Conservation (phyloP, 176 grass and related monocot species). For the Oryza rufipogon region DNA sequence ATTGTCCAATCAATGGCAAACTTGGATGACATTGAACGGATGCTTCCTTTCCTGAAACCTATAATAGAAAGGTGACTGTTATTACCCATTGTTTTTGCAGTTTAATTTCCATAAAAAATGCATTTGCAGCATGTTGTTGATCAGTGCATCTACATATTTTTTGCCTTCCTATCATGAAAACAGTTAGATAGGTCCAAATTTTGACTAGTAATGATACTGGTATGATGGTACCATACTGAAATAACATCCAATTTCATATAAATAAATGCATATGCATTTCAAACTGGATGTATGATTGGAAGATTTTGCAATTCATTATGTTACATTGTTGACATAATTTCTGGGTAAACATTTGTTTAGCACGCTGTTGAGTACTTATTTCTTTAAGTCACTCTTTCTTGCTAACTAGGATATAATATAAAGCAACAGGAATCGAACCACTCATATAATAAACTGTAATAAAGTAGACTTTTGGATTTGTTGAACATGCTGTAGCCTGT, state of each 20-base stretch:
- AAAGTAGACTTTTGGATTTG: not conserved
- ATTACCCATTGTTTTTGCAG: not conserved
- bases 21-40: slow-evolving; percentile 76
- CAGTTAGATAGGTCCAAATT: not conserved
- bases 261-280: not conserved
- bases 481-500: not conserved
- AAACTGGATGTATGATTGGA: not conserved
- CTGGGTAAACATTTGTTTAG: not conserved
- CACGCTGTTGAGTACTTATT: not conserved
- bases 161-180: not conserved
- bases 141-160: not conserved
- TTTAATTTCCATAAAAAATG: slow-evolving; percentile 31
- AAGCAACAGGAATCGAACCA: not conserved
- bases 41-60: slow-evolving; percentile 72
- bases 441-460: not conserved
- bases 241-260: not conserved
- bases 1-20: slow-evolving; percentile 95
- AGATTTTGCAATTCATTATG: slow-evolving; percentile 20
- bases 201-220: not conserved
- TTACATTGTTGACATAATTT: slow-evolving; percentile 2
- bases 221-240: not conserved
- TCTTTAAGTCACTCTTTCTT: slow-evolving; percentile 12
- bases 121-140: not conserved
- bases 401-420: slow-evolving; percentile 5
- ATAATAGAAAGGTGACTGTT: slow-evolving; percentile 79